Conservation (phyloP, 305 asterid genomes). For the Fraxinus paxiana region DNA sequence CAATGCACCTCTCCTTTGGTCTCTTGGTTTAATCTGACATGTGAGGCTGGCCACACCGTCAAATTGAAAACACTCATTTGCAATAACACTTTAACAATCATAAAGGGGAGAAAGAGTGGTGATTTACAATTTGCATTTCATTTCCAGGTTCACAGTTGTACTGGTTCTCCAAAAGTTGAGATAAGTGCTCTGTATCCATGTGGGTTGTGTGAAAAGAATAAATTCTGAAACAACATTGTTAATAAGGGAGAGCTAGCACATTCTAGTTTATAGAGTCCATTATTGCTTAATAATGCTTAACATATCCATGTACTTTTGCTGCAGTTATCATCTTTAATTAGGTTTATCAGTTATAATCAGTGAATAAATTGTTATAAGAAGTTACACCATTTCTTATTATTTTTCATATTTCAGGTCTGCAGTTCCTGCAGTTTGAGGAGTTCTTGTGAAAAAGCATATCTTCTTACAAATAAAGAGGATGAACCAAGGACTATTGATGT, state of each 20-base stretch:
- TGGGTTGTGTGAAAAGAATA: neutral
- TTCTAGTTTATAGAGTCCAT: neutral
- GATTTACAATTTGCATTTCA: neutral
- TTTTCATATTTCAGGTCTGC: constrained; percentile 66
- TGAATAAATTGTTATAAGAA: neutral
- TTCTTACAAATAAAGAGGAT: constrained; percentile 88
- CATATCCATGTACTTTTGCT: neutral
- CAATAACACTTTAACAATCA: neutral
- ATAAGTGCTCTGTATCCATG: neutral
- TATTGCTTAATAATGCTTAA: neutral
- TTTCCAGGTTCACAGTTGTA: neutral
- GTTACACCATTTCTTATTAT: neutral
- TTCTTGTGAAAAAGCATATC: constrained; percentile 84
- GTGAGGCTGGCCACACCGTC: neutral
- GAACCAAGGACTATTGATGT: constrained; percentile 84
- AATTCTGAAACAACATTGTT: neutral
- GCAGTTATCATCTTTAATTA: neutral
- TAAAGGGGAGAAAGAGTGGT: neutral
- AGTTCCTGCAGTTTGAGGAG: constrained; percentile 88
- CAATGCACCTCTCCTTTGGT: neutral
- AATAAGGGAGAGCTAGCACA: neutral
- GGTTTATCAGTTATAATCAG: neutral
- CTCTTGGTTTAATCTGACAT: neutral
- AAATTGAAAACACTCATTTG: neutral
- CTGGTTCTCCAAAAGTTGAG: neutral